phyloP scores from a whole-genome alignment of 192 early-diverging fungal genomes.

The Radiomyces spectabilis region DNA sequence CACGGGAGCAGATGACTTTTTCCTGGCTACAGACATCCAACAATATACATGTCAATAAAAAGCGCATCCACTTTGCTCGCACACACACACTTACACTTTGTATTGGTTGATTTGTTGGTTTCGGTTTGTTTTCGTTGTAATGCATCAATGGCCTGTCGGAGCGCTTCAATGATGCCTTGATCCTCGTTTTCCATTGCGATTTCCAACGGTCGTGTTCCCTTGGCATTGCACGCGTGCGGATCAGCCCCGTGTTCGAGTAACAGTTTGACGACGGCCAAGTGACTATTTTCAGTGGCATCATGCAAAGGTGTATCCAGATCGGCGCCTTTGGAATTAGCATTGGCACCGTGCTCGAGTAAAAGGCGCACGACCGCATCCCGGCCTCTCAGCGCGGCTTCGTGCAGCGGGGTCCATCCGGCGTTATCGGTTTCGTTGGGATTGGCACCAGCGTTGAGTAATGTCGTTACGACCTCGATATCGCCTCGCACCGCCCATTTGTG shows the following conservation, averaged over 20 bases:
- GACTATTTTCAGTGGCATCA: slow-evolving; percentile 53
- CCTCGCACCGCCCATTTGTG: slow-evolving; percentile 56
- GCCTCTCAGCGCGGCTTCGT: slow-evolving; percentile 57
- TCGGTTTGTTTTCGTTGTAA: too few relatives aligned
- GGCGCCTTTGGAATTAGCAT: slow-evolving; percentile 51
- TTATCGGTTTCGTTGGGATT: slow-evolving; percentile 53
- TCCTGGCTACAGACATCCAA: too few relatives aligned
- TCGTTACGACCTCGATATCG: slow-evolving; percentile 42
- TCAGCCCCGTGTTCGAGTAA: slow-evolving; percentile 42
- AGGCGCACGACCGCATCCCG: slow-evolving; percentile 40
- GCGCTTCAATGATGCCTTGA: too few relatives aligned
- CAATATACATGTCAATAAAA: too few relatives aligned
- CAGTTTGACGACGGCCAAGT: slow-evolving; percentile 31
- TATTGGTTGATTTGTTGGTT: too few relatives aligned
- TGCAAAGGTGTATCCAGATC: slow-evolving; percentile 63
- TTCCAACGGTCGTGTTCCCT: slow-evolving; percentile 42
- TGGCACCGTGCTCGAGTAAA: slow-evolving; percentile 46
- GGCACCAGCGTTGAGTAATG: slow-evolving; percentile 50
- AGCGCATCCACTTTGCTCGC: too few relatives aligned
- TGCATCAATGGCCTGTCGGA: too few relatives aligned
- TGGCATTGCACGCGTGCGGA: slow-evolving; percentile 45
- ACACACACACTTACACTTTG: too few relatives aligned
- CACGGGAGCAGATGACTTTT: too few relatives aligned
- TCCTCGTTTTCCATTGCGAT: slow-evolving; percentile 43
- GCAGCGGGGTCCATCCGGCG: slow-evolving; percentile 60